These are phyloP conservation scores for Didymella exigua DNA, from an alignment of 2,329 filamentous ascomycete species.

Conservation along the genomic window DNA sequence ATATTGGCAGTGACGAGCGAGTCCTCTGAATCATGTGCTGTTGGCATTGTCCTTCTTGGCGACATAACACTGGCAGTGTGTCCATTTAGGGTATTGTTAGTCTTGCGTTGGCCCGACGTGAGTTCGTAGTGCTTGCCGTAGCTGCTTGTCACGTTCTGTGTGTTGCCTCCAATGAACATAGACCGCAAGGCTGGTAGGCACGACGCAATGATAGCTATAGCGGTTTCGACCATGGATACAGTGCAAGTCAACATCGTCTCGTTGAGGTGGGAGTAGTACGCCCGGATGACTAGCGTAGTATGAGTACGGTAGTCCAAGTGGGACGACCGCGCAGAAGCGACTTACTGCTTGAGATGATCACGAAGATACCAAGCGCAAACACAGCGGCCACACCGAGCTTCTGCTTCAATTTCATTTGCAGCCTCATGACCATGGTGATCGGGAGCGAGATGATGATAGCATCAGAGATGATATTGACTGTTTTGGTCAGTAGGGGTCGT, in stretches of 20 bases:
- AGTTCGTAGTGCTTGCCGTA: conserved; percentile 35
- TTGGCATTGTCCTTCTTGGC: conserved; percentile 2
- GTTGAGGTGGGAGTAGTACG: conserved; percentile 27
- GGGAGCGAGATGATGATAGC: conserved; percentile 29
- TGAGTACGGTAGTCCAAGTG: neutral
- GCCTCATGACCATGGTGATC: conserved; percentile 29
- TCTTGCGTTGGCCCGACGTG: conserved; percentile 21
- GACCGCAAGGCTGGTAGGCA: conserved; percentile 44
- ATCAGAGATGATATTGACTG: conserved; percentile 32
- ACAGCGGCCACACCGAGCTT: conserved; percentile 29
- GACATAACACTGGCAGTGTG: conserved; percentile 7
- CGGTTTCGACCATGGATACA: conserved; percentile 33
- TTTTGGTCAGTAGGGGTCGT: neutral
- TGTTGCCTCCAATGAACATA: conserved; percentile 26
- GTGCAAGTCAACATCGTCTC: conserved; percentile 33
- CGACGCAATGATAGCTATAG: conserved; percentile 50
- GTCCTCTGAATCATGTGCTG: conserved; percentile 13
- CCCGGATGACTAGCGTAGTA: conserved; percentile 22
- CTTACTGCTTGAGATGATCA: conserved; percentile 32
- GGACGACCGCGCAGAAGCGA: neutral
- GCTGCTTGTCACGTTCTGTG: conserved; percentile 23
- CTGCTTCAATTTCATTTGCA: conserved; percentile 33
- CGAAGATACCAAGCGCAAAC: conserved; percentile 33
- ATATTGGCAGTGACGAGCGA: conserved; percentile 3
- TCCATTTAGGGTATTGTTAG: conserved; percentile 10